phyloP scores from a whole-genome alignment of 331 rosid species.

The Quercus phellos region DNA sequence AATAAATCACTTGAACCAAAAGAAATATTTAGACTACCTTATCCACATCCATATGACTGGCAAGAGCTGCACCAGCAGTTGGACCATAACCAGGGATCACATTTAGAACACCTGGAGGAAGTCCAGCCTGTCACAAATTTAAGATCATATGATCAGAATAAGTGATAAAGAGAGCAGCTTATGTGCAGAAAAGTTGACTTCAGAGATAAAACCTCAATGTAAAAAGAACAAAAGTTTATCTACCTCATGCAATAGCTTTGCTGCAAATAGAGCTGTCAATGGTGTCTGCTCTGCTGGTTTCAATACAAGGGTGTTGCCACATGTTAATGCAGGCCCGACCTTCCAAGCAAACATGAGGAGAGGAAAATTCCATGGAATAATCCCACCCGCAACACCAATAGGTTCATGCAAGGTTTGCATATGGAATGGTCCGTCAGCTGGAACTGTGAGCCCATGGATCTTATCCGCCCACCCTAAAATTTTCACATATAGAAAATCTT shows the following conservation, averaged over 20 bases:
- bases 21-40: constrained; percentile 45
- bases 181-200: not conserved
- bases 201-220: not conserved
- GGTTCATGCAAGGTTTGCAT: constrained; percentile 81
- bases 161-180: not conserved
- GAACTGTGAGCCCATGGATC: constrained; percentile 81
- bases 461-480: constrained; percentile 88
- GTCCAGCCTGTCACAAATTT: constrained; percentile 65
- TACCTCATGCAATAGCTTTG: constrained; percentile 63
- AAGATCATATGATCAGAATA: constrained; percentile 11
- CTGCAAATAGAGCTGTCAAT: constrained; percentile 55
- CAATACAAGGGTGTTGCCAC: constrained; percentile 64
- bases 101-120: constrained; percentile 83
- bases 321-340: constrained; percentile 74
- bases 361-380: constrained; percentile 90
- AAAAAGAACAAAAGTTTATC: not conserved
- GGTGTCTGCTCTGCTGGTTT: constrained; percentile 89
- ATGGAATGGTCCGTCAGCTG: constrained; percentile 68
- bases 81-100: constrained; percentile 83
- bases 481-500: constrained; percentile 8
- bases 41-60: constrained; percentile 89
- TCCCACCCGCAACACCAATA: constrained; percentile 78
- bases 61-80: constrained; percentile 86
- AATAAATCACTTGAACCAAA: not conserved
- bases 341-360: constrained; percentile 77